Conservation (phyloP, 306 rosid species). For the Sicyos baderoa region DNA sequence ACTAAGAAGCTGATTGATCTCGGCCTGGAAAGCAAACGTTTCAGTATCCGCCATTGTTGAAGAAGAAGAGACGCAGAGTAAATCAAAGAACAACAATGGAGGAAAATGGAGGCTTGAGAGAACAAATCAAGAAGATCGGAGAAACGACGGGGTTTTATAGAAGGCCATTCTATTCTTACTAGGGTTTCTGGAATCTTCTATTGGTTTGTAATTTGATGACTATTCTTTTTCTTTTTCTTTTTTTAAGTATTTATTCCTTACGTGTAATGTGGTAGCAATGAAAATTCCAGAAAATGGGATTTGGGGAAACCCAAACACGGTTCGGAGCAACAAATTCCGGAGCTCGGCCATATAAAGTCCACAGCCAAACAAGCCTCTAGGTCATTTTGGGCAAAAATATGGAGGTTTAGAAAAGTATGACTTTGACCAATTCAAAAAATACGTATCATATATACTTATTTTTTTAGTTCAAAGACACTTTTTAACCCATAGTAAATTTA, state of each 20-base stretch:
- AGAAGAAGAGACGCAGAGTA: background rate
- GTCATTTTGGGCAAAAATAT: too few relatives aligned
- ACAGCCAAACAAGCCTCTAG: background rate
- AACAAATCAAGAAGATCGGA: background rate
- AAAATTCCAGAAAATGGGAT: background rate
- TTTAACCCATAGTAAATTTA: too few relatives aligned
- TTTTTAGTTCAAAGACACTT: too few relatives aligned
- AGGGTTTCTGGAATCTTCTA: slow-evolving; percentile 12
- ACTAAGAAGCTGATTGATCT: slow-evolving; percentile 88
- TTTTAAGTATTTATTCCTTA: background rate
- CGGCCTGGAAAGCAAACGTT: slow-evolving; percentile 90
- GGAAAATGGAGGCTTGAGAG: background rate
- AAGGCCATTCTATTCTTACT: background rate
- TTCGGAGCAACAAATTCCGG: background rate
- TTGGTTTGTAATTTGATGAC: background rate
- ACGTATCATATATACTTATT: too few relatives aligned
- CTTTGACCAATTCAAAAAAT: too few relatives aligned
- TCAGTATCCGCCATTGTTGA: slow-evolving; percentile 51
- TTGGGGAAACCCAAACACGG: background rate
- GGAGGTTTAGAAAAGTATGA: too few relatives aligned
- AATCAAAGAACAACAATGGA: background rate
- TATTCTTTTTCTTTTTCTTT: background rate
- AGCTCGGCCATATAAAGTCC: background rate
- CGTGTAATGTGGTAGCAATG: too few relatives aligned
- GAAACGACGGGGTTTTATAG: background rate